A percentile compares a stretch with the other conserved stretches of the same genome.
Conservation (phyloP, 805 yeast genomes). For the Ogataea chonburiensis region DNA sequence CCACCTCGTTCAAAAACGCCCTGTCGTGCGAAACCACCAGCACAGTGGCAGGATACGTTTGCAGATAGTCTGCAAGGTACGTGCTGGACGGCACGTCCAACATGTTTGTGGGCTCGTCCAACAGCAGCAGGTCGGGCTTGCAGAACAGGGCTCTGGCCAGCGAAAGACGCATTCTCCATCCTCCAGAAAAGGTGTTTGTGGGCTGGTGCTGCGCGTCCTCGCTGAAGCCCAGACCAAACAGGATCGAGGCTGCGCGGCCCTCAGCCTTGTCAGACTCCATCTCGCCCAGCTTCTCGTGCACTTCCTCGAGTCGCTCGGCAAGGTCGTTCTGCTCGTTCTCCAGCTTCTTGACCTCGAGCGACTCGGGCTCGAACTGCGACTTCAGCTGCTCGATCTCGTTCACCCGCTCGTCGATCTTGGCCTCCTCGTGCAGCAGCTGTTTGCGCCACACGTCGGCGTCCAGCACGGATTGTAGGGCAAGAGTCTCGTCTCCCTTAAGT, state of each 20-base stretch:
- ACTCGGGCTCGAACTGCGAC: constrained; percentile 70
- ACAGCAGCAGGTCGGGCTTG: constrained; percentile 86
- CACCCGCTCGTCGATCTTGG: constrained; percentile 68
- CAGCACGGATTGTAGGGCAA: constrained; percentile 91
- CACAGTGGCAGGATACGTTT: constrained; percentile 87
- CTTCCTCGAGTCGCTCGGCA: constrained; percentile 72
- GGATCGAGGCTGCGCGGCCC: constrained; percentile 90
- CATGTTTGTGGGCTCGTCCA: constrained; percentile 99
- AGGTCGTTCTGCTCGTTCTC: constrained; percentile 91
- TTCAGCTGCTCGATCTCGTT: constrained; percentile 70
- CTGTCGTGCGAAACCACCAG: constrained; percentile 97
- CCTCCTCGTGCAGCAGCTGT: constrained; percentile 75
- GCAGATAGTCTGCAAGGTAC: constrained; percentile 84
- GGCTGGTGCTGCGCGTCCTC: constrained; percentile 78
- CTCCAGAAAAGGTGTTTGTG: constrained; percentile 95
- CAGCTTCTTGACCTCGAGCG: constrained; percentile 69
- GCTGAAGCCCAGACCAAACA: constrained; percentile 92
- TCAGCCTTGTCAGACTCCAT: constrained; percentile 98
- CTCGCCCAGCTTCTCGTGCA: constrained; percentile 78
- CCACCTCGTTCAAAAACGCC: constrained; percentile 94
- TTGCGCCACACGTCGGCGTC: constrained; percentile 99
- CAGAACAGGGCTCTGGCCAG: constrained; percentile 97
- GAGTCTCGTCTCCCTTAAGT: constrained; percentile 86
- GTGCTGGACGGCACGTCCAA: constrained; percentile 99
- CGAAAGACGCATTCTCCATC: constrained; percentile 99